Percentiles rank a stretch among this genome's conserved stretches.
Conservation (phyloP, 1,284 basidiomycete genomes). For the Chalciporus sp. region DNA sequence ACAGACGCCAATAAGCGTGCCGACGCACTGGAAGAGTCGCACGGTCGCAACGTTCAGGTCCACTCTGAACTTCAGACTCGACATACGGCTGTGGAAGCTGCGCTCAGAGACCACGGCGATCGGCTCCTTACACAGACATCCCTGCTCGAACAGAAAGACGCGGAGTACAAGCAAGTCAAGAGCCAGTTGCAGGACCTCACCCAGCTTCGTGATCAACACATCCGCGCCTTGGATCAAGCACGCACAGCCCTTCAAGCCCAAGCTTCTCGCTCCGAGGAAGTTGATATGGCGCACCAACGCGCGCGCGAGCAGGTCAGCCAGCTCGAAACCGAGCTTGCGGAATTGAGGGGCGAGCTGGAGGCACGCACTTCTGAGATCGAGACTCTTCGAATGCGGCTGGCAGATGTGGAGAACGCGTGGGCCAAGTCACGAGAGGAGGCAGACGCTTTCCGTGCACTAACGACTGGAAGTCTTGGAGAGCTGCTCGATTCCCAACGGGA, state of each 20-base stretch:
- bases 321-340: conserved; percentile 75
- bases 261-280: conserved; percentile 77
- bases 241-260: conserved; percentile 78
- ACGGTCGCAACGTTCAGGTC: conserved; percentile 69
- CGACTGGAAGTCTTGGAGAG: conserved; percentile 82
- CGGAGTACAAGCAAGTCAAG: conserved; percentile 71
- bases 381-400: conserved; percentile 59
- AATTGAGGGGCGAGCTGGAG: conserved; percentile 80
- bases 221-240: conserved; percentile 85
- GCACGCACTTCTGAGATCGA: conserved; percentile 73
- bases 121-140: conserved; percentile 77
- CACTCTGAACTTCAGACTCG: conserved; percentile 76
- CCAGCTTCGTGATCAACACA: conserved; percentile 77
- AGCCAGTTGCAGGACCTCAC: conserved; percentile 74
- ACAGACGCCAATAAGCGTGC: conserved; percentile 82
- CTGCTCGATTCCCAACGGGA: conserved; percentile 84
- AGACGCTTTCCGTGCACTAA: conserved; percentile 80
- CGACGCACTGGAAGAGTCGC: conserved; percentile 80
- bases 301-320: conserved; percentile 67
- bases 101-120: conserved; percentile 80
- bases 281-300: conserved; percentile 75
- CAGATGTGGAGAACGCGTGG: conserved; percentile 85
- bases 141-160: conserved; percentile 76
- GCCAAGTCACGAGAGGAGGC: conserved; percentile 89
- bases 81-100: conserved; percentile 62